Percentiles rank a stretch among this genome's conserved stretches.
Conservation (phyloP, 2,329 filamentous ascomycete genomes). For the Setomelanomma holmii region DNA sequence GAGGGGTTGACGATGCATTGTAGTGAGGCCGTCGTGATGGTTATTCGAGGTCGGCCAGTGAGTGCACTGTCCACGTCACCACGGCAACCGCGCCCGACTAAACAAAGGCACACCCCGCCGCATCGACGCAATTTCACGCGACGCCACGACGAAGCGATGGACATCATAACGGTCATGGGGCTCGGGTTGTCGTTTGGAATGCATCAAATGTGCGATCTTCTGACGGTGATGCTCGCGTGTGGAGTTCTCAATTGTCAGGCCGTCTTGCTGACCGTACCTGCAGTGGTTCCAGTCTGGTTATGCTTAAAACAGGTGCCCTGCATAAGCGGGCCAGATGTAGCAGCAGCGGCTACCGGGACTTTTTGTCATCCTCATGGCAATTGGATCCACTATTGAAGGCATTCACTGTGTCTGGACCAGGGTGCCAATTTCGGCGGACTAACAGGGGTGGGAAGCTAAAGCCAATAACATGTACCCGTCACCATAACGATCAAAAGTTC, state of each 20-base stretch:
- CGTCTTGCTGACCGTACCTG: constrained; percentile 11
- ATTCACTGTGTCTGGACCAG: neutral
- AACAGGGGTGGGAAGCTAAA: neutral
- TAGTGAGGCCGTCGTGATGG: constrained; percentile 14
- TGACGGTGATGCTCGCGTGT: neutral
- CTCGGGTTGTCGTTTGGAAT: neutral
- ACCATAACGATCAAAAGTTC: constrained; percentile 4
- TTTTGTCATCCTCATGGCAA: constrained; percentile 14
- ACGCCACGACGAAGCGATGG: neutral
- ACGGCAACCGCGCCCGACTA: constrained; percentile 31
- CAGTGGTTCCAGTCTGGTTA: constrained; percentile 13
- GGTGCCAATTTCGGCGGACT: neutral
- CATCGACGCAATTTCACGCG: constrained; percentile 1
- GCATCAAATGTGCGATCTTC: neutral
- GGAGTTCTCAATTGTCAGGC: neutral
- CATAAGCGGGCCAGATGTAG: constrained; percentile 18
- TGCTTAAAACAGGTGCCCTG: constrained; percentile 16
- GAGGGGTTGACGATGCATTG: constrained; percentile 20
- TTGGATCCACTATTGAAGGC: constrained; percentile 8
- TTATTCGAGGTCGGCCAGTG: constrained; percentile 18
- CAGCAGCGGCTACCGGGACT: constrained; percentile 12
- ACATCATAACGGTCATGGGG: neutral
- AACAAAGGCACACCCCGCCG: constrained; percentile 39
- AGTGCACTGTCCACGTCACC: constrained; percentile 21
- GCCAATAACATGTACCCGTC: constrained; percentile 1